Base-by-base conservation (phyloP, 164 flowering plant species). In the Houttuynia cordata region DNA sequence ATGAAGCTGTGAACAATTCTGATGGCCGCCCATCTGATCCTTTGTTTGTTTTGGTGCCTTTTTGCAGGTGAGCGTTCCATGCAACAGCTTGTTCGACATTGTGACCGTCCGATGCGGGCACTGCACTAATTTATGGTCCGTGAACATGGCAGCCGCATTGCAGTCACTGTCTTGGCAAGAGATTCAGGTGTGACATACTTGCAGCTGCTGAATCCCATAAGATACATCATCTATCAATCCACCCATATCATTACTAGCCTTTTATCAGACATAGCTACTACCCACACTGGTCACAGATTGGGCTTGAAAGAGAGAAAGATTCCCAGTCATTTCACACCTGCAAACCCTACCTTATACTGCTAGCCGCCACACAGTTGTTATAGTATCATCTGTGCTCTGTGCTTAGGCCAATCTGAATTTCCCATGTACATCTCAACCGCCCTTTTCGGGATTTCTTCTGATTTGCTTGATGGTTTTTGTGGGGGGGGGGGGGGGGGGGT, bases 11-110 rank as follows among this genome's bases (percentile, higher is more conserved):
- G n/a, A n/a, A n/a, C n/a, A n/a, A n/a, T n/a, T n/a, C n/a, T n/a
- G n/a, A n/a, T n/a, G n/a, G 37, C 37, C 14, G 1, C 18, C 51
- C 21, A 49, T 50, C 50, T n/a, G n/a, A n/a, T 50, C 23, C 41
- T 60, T 20, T 19, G 56, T 10, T n/a, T n/a, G n/a, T n/a, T n/a
- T n/a, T n/a, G n/a, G n/a, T n/a, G 18, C 24, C 41, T 57, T 56
- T 74, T 75, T n/a, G n/a, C 83, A 92, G 98, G 98, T 92, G 77
- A 85, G 95, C 72, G 98, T 92, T 70, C 98, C 98, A 83, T 81
- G 96, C 91, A 92, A 80, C 71, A 92, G 76, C 77, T 68, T 92
- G 72, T 78, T 76, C 24, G 92, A 88, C 72, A 79, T 81, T 4
- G 98, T 92, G 70, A 92, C 96, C 41, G 96, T 92, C 66, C 80